Conservation (phyloP, 768 basidiomycete genomes). For the Pluteus cervinus region DNA sequence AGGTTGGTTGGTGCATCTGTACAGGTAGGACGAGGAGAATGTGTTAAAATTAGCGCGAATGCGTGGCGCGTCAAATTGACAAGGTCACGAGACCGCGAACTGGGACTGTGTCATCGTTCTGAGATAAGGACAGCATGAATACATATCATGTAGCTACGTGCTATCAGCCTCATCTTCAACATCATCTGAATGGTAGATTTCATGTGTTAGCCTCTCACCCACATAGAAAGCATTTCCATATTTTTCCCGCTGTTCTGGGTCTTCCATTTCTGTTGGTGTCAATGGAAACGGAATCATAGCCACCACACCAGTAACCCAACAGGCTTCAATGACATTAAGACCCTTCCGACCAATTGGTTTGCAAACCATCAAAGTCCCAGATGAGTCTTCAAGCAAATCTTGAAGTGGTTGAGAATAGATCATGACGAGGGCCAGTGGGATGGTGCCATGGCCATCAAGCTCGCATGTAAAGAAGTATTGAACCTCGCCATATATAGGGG, state of each 20-base stretch:
- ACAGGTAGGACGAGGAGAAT: too few relatives aligned
- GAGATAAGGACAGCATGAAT: too few relatives aligned
- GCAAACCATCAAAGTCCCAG: not conserved
- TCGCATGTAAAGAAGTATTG: slow-evolving; percentile 3
- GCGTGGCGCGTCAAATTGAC: too few relatives aligned
- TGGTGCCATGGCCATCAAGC: too few relatives aligned
- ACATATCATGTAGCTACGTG: too few relatives aligned
- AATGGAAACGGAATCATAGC: slow-evolving; percentile 9
- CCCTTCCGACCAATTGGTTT: not conserved
- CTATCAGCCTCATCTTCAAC: too few relatives aligned
- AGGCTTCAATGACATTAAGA: not conserved
- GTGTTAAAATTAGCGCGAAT: too few relatives aligned
- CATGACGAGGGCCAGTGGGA: not conserved
- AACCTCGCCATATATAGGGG: not conserved
- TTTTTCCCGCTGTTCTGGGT: too few relatives aligned
- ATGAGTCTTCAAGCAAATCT: not conserved
- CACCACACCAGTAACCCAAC: slow-evolving; percentile 1
- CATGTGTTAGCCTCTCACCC: slow-evolving; percentile 2
- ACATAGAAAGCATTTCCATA: slow-evolving; percentile 3
- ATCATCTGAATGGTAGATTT: too few relatives aligned
- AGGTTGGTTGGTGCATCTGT: too few relatives aligned
- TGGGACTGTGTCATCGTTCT: too few relatives aligned
- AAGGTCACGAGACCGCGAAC: too few relatives aligned
- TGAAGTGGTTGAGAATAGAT: not conserved
- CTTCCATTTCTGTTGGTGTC: not conserved